Evolutionary conservation across 768 basidiomycete genomes (phyloP).

Genomic region (Trametes coccinea): DNA sequence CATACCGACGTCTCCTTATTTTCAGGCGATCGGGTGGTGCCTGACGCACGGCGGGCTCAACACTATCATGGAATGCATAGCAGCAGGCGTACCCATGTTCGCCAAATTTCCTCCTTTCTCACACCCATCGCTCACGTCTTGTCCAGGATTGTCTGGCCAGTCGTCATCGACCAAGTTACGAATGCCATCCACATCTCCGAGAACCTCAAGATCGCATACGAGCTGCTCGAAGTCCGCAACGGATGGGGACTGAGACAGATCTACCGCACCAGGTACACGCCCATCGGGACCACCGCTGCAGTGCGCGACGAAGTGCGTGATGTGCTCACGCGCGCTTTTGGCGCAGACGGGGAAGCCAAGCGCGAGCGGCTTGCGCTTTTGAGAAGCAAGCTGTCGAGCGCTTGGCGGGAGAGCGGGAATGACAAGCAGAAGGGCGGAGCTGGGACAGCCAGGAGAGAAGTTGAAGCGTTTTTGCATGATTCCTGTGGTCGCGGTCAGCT

Average conservation of each 20-base stretch:
- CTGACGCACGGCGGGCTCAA: conserved; percentile 14
- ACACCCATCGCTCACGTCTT: too few relatives aligned
- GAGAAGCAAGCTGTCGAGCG: too few relatives aligned
- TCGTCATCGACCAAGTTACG: conserved; percentile 27
- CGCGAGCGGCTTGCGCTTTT: conserved; percentile 19
- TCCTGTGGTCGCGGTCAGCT: too few relatives aligned
- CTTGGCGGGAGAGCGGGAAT: too few relatives aligned
- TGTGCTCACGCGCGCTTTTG: conserved; percentile 25
- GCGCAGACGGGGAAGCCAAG: conserved; percentile 29
- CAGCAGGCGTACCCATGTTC: conserved; percentile 8
- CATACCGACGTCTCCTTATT: neutral
- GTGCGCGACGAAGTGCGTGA: conserved; percentile 20
- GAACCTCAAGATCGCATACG: conserved; percentile 28
- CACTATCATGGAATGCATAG: conserved; percentile 6
- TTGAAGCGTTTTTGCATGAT: too few relatives aligned
- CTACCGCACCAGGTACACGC: conserved; percentile 14
- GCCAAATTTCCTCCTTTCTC: neutral
- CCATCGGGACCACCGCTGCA: conserved; percentile 28
- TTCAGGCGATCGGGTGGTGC: conserved; percentile 13
- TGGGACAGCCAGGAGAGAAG: too few relatives aligned
- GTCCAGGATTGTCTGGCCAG: conserved; percentile 23
- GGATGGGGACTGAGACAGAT: conserved; percentile 17
- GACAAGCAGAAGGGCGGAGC: too few relatives aligned
- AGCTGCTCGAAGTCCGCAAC: conserved; percentile 29
- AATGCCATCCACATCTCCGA: conserved; percentile 26